phyloP scores from a whole-genome alignment of 495 filamentous ascomycete genomes.

The Hyaloscypha finlandica region DNA sequence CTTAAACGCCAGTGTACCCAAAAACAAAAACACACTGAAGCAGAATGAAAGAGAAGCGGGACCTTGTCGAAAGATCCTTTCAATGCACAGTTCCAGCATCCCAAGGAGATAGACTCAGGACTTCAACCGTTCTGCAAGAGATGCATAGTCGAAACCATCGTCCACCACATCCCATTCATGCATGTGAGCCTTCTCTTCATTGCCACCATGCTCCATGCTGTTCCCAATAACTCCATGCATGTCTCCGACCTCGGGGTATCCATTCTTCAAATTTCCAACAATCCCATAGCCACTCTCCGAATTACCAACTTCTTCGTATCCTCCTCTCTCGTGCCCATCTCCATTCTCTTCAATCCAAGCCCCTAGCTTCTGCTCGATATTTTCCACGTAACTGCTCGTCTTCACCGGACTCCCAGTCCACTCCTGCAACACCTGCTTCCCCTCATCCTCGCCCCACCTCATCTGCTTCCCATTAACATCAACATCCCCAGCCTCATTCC shows the following conservation, averaged over 20 bases:
- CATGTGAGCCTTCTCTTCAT: background rate
- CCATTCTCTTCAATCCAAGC: conserved; percentile 20
- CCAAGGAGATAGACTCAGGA: background rate
- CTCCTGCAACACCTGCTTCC: background rate
- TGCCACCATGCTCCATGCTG: background rate
- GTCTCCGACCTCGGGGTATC: background rate
- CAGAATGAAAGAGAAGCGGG: background rate
- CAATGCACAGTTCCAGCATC: background rate
- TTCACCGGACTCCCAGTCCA: background rate
- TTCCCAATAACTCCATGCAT: background rate
- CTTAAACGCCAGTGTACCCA: background rate
- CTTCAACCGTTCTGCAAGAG: conserved; percentile 15
- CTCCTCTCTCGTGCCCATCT: background rate
- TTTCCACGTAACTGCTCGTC: conserved; percentile 6
- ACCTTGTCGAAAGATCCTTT: conserved; percentile 2
- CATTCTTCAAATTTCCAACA: background rate
- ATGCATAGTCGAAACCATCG: conserved; percentile 13
- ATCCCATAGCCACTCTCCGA: too few species aligned
- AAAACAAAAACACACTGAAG: conserved; percentile 8
- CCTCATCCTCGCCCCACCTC: conserved; percentile 3
- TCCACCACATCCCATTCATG: conserved; percentile 4
- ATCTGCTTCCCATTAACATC: background rate
- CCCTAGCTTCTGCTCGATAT: conserved; percentile 13
- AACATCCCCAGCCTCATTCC: conserved; percentile 3
- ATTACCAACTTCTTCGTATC: background rate